A percentile compares a stretch with the other conserved stretches of the same genome.
phyloP scores from a whole-genome alignment of 2,329 filamentous ascomycete species.

The Didymella pomorum region DNA sequence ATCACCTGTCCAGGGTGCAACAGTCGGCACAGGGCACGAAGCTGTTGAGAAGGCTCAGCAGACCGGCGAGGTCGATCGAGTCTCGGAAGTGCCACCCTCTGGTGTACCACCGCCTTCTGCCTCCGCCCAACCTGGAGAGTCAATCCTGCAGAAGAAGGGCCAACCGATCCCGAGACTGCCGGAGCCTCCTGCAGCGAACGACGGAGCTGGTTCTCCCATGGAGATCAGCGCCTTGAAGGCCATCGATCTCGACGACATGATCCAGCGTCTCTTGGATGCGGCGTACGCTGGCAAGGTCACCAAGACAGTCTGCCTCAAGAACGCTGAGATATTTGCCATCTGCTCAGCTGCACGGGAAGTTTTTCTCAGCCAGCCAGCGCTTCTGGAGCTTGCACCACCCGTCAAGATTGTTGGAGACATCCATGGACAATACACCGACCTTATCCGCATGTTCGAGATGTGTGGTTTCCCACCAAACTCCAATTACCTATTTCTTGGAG shows the following conservation, averaged over 20 bases:
- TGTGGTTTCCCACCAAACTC: conserved; percentile 91
- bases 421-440: conserved; percentile 93
- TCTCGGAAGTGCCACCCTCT: conserved; percentile 87
- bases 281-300: conserved; percentile 97
- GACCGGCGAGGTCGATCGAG: conserved; percentile 89
- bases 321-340: conserved; percentile 94
- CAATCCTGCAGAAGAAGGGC: conserved; percentile 86
- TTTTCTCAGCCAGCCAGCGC: conserved; percentile 87
- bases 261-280: conserved; percentile 90
- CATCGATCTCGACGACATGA: conserved; percentile 96
- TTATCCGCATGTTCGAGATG: conserved; percentile 98
- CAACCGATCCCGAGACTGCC: conserved; percentile 71
- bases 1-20: conserved; percentile 83
- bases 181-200: conserved; percentile 57
- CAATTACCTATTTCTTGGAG: conserved; percentile 93
- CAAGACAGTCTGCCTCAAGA: conserved; percentile 96
- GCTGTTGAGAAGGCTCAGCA: conserved; percentile 83
- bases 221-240: conserved; percentile 91
- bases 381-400: conserved; percentile 89
- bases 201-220: conserved; percentile 66
- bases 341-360: conserved; percentile 89
- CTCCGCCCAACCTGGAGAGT: conserved; percentile 78
- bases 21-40: conserved; percentile 75
- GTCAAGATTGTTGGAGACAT: conserved; percentile 99
- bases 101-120: conserved; percentile 64